Evolutionary conservation across 1,284 basidiomycete genomes (phyloP).

Genomic region (Schizophyllum commune): DNA sequence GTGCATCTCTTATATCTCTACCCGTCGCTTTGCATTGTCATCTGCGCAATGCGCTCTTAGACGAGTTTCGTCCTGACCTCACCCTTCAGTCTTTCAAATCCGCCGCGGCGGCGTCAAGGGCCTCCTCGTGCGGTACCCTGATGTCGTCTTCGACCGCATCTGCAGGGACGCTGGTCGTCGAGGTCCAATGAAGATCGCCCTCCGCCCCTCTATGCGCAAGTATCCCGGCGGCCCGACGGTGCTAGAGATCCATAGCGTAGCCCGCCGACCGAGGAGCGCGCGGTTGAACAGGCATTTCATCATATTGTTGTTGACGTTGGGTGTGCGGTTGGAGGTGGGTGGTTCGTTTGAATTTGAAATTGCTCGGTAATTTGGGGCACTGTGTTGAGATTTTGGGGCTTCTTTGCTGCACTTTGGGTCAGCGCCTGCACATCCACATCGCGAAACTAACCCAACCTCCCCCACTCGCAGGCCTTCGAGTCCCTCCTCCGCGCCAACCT

Average conservation of each 20-base stretch:
- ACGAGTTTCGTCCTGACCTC: too few relatives aligned
- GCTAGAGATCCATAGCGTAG: slow-evolving; percentile 16
- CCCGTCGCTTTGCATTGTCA: too few relatives aligned
- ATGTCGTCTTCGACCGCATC: slow-evolving; percentile 12
- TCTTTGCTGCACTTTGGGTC: too few relatives aligned
- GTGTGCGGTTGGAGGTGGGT: slow-evolving; percentile 8
- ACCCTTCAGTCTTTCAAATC: slow-evolving; percentile 15
- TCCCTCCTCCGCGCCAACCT: slow-evolving; percentile 14
- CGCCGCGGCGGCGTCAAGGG: slow-evolving; percentile 20
- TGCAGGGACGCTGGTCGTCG: slow-evolving; percentile 4
- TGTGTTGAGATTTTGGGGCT: too few relatives aligned
- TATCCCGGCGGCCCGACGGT: slow-evolving; percentile 14
- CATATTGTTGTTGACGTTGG: slow-evolving; percentile 14
- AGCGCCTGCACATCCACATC: not conserved
- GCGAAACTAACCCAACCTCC: too few relatives aligned
- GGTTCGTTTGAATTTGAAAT: too few relatives aligned
- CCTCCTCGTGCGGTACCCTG: slow-evolving; percentile 14
- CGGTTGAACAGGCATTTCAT: slow-evolving; percentile 18
- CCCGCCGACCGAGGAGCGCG: slow-evolving; percentile 11
- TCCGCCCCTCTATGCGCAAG: slow-evolving; percentile 18
- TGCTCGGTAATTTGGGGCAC: too few relatives aligned
- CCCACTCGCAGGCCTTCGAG: slow-evolving; percentile 12
- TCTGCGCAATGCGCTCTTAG: too few relatives aligned
- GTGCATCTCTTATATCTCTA: too few relatives aligned
- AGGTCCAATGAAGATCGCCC: slow-evolving; percentile 10